phyloP scores from a whole-genome alignment of 176 grass and related monocot species.

The bread wheat (Triticum aestivum) region IWGSC_CS_RefSeq_v2.1 NC_057800.1:468942617-468943116 shows the following conservation, averaged over 20 bases:
- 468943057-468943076: constrained; percentile 3
- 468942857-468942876: neutral
- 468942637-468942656: neutral
- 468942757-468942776: neutral
- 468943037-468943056: constrained; percentile 48
- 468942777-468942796: neutral
- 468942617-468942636: neutral
- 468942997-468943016: constrained; percentile 93
- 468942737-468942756: neutral
- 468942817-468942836: neutral
- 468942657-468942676: neutral
- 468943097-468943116: constrained; percentile 19
- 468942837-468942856: neutral
- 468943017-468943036: constrained; percentile 81
- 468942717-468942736: neutral
- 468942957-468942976: neutral
- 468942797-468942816: neutral
- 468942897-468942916: neutral
- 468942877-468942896: constrained; percentile 25
- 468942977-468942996: constrained; percentile 86
- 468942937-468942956: neutral
- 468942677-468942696: neutral
- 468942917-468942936: neutral
- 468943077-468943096: constrained; percentile 34
- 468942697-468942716: constrained; percentile 3